Conservation (phyloP, 352 stramenopile genomes). For the Phytophthora melonis region DNA sequence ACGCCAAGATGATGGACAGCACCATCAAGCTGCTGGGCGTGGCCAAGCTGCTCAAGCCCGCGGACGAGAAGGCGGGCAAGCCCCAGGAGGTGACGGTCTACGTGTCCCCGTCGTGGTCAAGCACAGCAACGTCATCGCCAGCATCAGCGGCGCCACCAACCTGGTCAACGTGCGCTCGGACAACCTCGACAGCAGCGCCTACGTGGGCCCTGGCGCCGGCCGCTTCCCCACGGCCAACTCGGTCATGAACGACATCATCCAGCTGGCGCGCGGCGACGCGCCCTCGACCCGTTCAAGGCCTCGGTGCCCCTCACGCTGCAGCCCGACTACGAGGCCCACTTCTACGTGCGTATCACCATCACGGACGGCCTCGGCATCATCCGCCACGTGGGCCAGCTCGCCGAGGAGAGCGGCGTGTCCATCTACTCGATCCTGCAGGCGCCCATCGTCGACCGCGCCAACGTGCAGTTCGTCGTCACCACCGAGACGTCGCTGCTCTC, state of each 20-base stretch:
- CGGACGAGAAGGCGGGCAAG: constrained; percentile 72
- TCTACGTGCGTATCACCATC: constrained; percentile 97
- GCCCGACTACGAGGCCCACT: constrained; percentile 92
- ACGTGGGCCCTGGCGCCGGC: constrained; percentile 93
- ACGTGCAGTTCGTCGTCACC: constrained; percentile 97
- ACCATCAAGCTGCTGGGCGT: constrained; percentile 97
- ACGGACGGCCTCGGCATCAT: constrained; percentile 95
- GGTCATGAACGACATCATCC: constrained; percentile 96
- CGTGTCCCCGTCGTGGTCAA: constrained; percentile 95
- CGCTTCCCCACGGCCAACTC: constrained; percentile 97
- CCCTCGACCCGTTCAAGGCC: constrained; percentile 88
- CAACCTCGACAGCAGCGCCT: constrained; percentile 93
- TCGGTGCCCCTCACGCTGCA: constrained; percentile 73
- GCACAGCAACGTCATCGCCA: constrained; percentile 90
- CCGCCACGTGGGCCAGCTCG: constrained; percentile 93
- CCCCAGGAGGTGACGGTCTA: constrained; percentile 92
- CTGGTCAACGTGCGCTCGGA: constrained; percentile 90
- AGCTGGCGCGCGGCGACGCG: constrained; percentile 89
- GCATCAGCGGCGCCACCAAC: constrained; percentile 91
- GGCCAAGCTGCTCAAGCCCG: constrained; percentile 80
- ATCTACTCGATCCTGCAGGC: constrained; percentile 98
- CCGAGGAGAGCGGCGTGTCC: constrained; percentile 94
- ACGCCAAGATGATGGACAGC: constrained; percentile 95
- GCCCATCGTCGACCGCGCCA: constrained; percentile 92
- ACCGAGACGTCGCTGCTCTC: constrained; percentile 93